Evolutionary conservation across 139 green algal species (phyloP), one percentile per base, ranked within the genome.

Genomic region (Auxenochlorella pyrenoidosa): DNA sequence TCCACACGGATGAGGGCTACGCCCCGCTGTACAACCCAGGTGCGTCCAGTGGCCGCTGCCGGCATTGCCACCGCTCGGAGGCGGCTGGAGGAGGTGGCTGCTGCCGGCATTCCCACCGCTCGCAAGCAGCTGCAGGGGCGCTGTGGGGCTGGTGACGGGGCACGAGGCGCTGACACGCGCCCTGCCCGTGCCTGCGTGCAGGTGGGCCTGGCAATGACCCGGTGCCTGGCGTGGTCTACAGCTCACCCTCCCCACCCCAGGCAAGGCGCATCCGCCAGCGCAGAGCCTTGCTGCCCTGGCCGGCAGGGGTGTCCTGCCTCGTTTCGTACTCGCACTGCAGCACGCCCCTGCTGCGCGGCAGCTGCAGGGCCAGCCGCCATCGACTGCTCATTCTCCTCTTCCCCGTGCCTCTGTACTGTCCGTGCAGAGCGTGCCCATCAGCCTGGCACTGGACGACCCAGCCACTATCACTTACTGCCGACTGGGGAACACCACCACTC

Each of bases 21-120:
- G 38, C 40, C 12, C 73, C 38, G 38, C 73, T 79, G 73, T 79
- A 79, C 73, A 79, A 79, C 73, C 73, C 73, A 6, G 73, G 73
- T 79, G 73, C 19, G 73, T 36, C 22, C 60, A 70, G 26, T 24
- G 60, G 60, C 24, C 18, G 47, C 47, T 54, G 47, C 10, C 47
- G 6, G n/a, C n/a, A n/a, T n/a, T n/a, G n/a, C n/a, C n/a, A n/a
- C n/a, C n/a, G n/a, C n/a, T n/a, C n/a, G n/a, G n/a, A n/a, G n/a
- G n/a, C n/a, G n/a, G n/a, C n/a, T n/a, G n/a, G n/a, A n/a, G n/a
- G n/a, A n/a, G n/a, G n/a, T n/a, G n/a, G n/a, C n/a, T n/a, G n/a
- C 47, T 58, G 47, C 47, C 47, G 12, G 8, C 47, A 12, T 58
- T 6, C 47, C 47, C 47, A 58, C 47, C 47, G 47, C 8, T 6